Evolutionary conservation across 257 asterid species (phyloP).

Genomic region (Solanum verrucosum): DNA sequence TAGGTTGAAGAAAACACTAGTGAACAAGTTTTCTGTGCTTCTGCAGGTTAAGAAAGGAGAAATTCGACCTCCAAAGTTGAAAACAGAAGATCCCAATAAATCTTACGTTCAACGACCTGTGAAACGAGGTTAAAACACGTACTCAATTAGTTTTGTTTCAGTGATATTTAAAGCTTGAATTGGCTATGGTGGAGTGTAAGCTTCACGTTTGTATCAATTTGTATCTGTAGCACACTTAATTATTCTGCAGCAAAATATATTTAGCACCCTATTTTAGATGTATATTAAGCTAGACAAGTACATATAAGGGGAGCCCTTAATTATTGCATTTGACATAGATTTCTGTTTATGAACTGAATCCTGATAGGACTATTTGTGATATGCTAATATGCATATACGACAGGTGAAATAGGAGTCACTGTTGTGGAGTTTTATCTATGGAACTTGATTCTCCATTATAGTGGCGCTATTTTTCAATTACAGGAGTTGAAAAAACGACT

Average conservation of each 20-base stretch:
- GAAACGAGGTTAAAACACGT: constrained; percentile 41
- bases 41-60: constrained; percentile 86
- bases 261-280: neutral
- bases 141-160: neutral
- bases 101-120: constrained; percentile 94
- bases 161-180: neutral
- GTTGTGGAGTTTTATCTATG: neutral
- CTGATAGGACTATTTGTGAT: neutral
- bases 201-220: neutral
- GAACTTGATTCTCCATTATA: neutral
- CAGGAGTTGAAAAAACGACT: neutral
- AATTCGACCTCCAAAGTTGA: constrained; percentile 93
- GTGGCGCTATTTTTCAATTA: neutral
- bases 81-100: constrained; percentile 99
- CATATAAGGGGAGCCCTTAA: neutral
- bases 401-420: neutral
- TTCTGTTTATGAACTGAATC: neutral
- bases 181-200: neutral
- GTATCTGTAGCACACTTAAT: neutral
- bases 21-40: neutral
- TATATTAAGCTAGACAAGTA: neutral
- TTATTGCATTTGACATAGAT: neutral
- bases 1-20: neutral
- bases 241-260: neutral
- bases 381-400: neutral